Percentiles rank a stretch among this genome's conserved stretches.
Evolutionary conservation across 176 grass and related monocot species (phyloP).

Genomic region (Areca catechu): DNA sequence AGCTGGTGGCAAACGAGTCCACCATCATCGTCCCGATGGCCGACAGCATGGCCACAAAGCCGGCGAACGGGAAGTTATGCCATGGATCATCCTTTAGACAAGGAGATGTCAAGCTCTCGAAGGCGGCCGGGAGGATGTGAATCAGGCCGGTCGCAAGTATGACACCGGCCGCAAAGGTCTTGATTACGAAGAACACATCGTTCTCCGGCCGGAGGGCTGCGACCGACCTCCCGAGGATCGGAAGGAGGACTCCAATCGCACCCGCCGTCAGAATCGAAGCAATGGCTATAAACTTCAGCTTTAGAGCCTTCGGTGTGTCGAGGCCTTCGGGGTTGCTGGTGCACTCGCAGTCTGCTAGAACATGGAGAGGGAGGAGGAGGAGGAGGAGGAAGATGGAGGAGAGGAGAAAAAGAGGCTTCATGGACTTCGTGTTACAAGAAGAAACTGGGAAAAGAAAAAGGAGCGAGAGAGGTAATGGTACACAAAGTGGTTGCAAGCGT

Average conservation of each 20-base stretch:
- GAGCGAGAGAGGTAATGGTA: slow-evolving; percentile 8
- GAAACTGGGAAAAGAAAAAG: neutral
- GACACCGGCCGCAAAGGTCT: slow-evolving; percentile 83
- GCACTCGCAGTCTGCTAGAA: slow-evolving; percentile 40
- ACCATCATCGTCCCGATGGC: slow-evolving; percentile 78
- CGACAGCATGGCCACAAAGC: slow-evolving; percentile 68
- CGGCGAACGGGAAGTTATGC: slow-evolving; percentile 55
- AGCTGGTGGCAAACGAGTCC: slow-evolving; percentile 84
- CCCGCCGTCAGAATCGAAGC: slow-evolving; percentile 77
- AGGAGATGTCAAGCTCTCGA: slow-evolving; percentile 63
- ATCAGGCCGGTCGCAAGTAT: slow-evolving; percentile 87
- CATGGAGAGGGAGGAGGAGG: slow-evolving; percentile 40
- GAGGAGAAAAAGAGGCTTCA: slow-evolving; percentile 24
- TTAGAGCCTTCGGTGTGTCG: slow-evolving; percentile 22
- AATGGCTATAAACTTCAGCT: slow-evolving; percentile 65
- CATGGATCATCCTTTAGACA: slow-evolving; percentile 31
- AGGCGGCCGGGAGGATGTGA: slow-evolving; percentile 78
- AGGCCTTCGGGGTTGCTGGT: slow-evolving; percentile 24
- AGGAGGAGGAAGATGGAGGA: slow-evolving; percentile 28
- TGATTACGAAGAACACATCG: slow-evolving; percentile 66
- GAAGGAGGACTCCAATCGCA: slow-evolving; percentile 60
- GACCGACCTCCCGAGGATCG: slow-evolving; percentile 63
- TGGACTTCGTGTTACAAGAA: slow-evolving; percentile 23
- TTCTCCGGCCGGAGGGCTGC: slow-evolving; percentile 41
- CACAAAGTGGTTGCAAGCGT: neutral